Evolutionary conservation across 257 asterid genomes (phyloP).

Genomic region (Phtheirospermum japonicum): DNA sequence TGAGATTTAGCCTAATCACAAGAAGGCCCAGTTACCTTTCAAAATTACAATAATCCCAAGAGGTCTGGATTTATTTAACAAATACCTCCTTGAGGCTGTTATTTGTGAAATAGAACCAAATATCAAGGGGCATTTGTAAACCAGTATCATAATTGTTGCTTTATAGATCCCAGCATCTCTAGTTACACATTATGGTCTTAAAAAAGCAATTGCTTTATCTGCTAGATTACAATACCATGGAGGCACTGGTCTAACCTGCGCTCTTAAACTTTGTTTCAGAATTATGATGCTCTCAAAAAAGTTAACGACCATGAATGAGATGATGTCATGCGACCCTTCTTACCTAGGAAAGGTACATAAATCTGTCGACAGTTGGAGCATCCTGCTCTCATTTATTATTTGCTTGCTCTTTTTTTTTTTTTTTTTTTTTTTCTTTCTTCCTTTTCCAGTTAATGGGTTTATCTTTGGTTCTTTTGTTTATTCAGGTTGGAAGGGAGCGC

Average conservation of each 20-base stretch:
- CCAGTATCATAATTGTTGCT: background rate
- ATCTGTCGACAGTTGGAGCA: background rate
- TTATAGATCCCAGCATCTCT: background rate
- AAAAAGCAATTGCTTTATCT: background rate
- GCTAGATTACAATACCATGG: background rate
- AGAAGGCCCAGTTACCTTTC: background rate
- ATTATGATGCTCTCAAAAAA: slow-evolving; percentile 79
- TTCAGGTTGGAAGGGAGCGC: slow-evolving; percentile 80
- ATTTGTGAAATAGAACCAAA: background rate
- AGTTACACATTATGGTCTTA: background rate
- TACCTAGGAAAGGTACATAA: slow-evolving; percentile 72
- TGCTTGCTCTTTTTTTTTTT: background rate
- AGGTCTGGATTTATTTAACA: too few relatives aligned
- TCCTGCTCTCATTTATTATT: background rate
- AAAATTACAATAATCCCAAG: background rate
- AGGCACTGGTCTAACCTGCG: slow-evolving; percentile 11
- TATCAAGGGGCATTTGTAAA: background rate
- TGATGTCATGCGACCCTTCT: slow-evolving; percentile 66
- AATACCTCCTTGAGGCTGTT: too few relatives aligned
- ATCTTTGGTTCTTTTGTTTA: background rate
- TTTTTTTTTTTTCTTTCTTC: background rate
- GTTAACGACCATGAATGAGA: slow-evolving; percentile 73
- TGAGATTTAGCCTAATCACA: background rate
- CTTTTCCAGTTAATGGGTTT: background rate
- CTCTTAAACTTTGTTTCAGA: slow-evolving; percentile 45